Base-by-base conservation (phyloP, 305 asterid species). In the Striga hermonthica region DNA sequence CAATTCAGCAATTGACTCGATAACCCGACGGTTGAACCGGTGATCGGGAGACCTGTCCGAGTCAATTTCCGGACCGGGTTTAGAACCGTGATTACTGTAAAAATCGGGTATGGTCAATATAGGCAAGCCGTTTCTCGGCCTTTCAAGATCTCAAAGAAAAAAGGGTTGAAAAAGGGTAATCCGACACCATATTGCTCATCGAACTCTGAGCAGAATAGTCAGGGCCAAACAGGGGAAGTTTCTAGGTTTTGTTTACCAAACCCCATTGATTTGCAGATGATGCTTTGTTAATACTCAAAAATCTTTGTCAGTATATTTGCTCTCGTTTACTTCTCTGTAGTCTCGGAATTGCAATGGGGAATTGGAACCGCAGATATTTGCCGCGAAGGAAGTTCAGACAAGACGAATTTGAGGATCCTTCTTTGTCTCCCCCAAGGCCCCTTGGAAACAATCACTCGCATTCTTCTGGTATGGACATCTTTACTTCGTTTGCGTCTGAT, bases 311-410 rank as follows among this genome's bases (percentile, higher is more conserved):
- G 47, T 41, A 41, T 41, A 41, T 41, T 41, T 10, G 7, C 10
- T 7, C 10, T 41, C 47, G 9, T 41, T 10, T 41, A 6, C 47
- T 41, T 41, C 47, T 22, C 31, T 22, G 47, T 41, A 4, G 10
- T 5, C 35, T 50, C 56, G 31, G 31, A 2, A 4, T 50, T 10
- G 35, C 9, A 14, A 52, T 52, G 57, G 57, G 57, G 11, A 52
- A 52, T 6, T 52, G 57, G 57, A 14, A 52, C 22, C 57, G 57
- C 11, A 6, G 57, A 52, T 52, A 52, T 52, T 14, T 52, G 11
- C 57, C 57, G 11, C 15, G 57, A 15, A 15, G 57, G 57, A 52
- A 52, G 22, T 52, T 52, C 57, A 52, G 31, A 15, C 22, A 52
- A 31, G 15, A 52, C 35, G 57, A 52, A 13, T 52, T 14, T 11